Base-by-base conservation (phyloP, 2,329 filamentous ascomycete genomes). In the Fusarium sp. region DNA sequence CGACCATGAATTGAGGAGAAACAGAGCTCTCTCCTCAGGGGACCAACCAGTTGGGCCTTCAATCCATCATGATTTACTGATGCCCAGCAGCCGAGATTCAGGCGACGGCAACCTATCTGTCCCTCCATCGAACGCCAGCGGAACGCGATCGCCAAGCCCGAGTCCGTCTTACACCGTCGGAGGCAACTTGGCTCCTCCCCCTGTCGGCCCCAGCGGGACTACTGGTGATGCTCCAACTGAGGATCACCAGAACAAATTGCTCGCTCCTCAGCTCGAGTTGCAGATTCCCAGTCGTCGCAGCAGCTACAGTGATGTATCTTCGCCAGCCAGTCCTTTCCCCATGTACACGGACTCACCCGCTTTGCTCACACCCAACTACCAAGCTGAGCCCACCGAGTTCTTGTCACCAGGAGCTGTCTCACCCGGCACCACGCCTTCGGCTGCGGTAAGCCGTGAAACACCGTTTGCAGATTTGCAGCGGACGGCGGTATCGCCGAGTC, bases 271-370 rank as follows among this genome's bases (percentile, higher is more conserved):
- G 27, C 81, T 88, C 12, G 82, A 82, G 20, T 79, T 90, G 10
- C 83, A 85, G 17, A 90, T 89, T 33, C 86, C 88, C 1, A 85
- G 84, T 52, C 83, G 83, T 3, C 81, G 82, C 15, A 81, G 82
- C 57, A 84, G 82, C 52, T 81, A 83, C 30, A 88, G 86, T 65
- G 84, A 83, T 27, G 80, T 80, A 22, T 87, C 87, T 0, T 87
- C 88, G 2, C 86, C 87, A 1, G 82, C 86, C 6, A 89, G 90
- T 5, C 92, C 93, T 0, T 96, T 97, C 71, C 94, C 94, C 2
- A 82, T 86, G 6, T 94, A 91, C 72, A 87, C 88, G 3, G 93
- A 95, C 70, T 89, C 88, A 1, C 87, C 89, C 1, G 76, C 84
- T 30, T 64, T 82, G 7, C 77, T 88, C 54, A 85, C 85, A 1